Percentiles rank a stretch among this genome's conserved stretches.
Conservation (phyloP, 345 rosid genomes). For the Trapa bicornis region DNA sequence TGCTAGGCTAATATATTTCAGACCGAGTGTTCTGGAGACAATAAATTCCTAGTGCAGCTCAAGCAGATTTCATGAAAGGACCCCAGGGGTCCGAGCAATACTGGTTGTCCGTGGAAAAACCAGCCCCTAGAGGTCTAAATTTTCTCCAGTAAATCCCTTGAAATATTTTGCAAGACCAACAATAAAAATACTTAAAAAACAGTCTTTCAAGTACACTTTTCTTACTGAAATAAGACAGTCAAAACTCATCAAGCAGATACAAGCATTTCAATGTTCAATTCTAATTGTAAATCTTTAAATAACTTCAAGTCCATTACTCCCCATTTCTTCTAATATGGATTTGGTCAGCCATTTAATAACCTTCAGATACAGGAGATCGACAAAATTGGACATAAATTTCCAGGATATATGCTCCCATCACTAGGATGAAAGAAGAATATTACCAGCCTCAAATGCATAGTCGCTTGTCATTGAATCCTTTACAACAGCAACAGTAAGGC, state of each 20-base stretch:
- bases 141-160: not conserved
- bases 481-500: constrained; percentile 95
- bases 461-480: constrained; percentile 84
- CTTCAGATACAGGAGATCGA: not conserved
- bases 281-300: not conserved
- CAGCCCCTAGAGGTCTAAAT: not conserved
- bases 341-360: not conserved
- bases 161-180: not conserved
- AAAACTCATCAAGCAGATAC: not conserved
- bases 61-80: not conserved
- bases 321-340: not conserved
- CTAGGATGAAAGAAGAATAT: constrained; percentile 13
- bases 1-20: not conserved
- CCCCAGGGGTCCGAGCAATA: not conserved
- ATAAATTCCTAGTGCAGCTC: not conserved
- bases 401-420: not conserved
- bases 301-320: not conserved
- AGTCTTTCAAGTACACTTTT: not conserved
- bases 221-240: not conserved
- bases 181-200: not conserved
- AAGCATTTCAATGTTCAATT: not conserved
- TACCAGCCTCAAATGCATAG: constrained; percentile 98
- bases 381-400: not conserved
- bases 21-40: not conserved
- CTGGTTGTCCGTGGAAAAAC: not conserved